These are phyloP conservation scores for Leishmania arabica DNA, from an alignment of 208 protist genomes.

Conservation along the genomic window DNA sequence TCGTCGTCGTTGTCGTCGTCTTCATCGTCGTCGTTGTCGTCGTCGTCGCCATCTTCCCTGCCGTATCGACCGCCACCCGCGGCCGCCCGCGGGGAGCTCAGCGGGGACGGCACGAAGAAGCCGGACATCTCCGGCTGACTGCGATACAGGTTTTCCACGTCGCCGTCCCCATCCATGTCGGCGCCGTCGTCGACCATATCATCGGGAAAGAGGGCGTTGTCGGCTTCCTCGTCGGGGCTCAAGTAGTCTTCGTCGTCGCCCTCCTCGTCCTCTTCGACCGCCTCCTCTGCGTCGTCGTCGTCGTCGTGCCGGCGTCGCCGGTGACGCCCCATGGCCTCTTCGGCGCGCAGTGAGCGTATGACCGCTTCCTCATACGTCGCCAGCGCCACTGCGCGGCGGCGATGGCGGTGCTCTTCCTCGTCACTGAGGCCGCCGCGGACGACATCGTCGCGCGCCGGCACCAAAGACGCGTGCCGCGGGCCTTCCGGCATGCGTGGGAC, in stretches of 20 bases:
- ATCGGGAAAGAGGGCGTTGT: slow-evolving; percentile 6
- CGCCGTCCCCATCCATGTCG: background rate
- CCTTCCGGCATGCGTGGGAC: background rate
- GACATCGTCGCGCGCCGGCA: background rate
- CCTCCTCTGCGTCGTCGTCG: background rate
- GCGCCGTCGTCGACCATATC: slow-evolving; percentile 1
- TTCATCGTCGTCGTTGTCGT: slow-evolving; percentile 13
- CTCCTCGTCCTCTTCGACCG: slow-evolving; percentile 7
- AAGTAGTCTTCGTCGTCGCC: slow-evolving; percentile 1
- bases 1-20: slow-evolving; percentile 12
- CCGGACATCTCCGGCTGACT: slow-evolving; percentile 2
- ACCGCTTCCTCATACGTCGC: slow-evolving; percentile 2
- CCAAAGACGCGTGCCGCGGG: background rate
- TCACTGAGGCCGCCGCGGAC: background rate
- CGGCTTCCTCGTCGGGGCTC: slow-evolving; percentile 17
- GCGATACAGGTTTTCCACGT: background rate
- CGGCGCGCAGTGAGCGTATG: slow-evolving; percentile 11
- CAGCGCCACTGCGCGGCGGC: background rate
- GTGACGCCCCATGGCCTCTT: slow-evolving; percentile 8
- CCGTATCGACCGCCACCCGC: background rate
- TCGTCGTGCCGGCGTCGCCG: slow-evolving; percentile 1
- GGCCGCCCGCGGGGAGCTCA: background rate
- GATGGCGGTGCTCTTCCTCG: background rate
- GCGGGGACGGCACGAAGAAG: background rate
- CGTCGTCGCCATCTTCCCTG: slow-evolving; percentile 7